Conservation (phyloP, 345 rosid genomes). For the Dipteronia dyeriana region DNA sequence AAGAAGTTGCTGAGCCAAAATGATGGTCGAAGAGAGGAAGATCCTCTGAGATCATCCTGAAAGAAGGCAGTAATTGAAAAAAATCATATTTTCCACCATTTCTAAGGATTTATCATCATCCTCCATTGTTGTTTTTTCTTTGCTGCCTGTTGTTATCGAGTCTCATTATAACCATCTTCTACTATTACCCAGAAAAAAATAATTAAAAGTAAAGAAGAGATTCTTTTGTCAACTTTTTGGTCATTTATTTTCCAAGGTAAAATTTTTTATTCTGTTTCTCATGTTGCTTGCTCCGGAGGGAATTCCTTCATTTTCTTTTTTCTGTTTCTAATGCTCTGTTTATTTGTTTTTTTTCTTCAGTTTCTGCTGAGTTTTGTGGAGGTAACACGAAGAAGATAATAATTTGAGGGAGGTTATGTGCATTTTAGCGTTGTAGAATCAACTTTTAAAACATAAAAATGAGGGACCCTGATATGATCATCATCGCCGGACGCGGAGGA, state of each 20-base stretch:
- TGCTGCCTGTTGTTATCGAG: conserved; percentile 40
- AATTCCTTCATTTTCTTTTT: conserved; percentile 39
- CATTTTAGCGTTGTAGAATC: conserved; percentile 30
- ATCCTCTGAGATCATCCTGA: conserved; percentile 76
- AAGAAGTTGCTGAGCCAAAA: conserved; percentile 31
- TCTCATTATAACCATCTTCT: conserved; percentile 24
- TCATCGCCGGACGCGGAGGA: conserved; percentile 27
- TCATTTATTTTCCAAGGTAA: conserved; percentile 22
- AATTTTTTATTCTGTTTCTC: conserved; percentile 11
- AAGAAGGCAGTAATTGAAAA: conserved; percentile 51
- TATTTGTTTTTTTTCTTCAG: conserved; percentile 22
- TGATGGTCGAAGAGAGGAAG: conserved; percentile 60
- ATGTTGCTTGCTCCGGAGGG: conserved; percentile 62
- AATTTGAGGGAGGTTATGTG: conserved; percentile 29
- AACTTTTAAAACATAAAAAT: conserved; percentile 34
- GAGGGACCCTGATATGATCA: conserved; percentile 59
- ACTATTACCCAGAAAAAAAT: background rate
- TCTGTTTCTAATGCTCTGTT: background rate
- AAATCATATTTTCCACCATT: background rate
- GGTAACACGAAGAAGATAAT: conserved; percentile 30
- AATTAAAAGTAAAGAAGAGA: background rate
- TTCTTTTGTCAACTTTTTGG: conserved; percentile 24
- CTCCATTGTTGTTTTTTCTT: conserved; percentile 27
- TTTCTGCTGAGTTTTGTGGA: conserved; percentile 27
- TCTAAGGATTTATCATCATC: background rate